Conservation (phyloP, 2,329 filamentous ascomycete genomes). For the Apiospora rasikravindrae region DNA sequence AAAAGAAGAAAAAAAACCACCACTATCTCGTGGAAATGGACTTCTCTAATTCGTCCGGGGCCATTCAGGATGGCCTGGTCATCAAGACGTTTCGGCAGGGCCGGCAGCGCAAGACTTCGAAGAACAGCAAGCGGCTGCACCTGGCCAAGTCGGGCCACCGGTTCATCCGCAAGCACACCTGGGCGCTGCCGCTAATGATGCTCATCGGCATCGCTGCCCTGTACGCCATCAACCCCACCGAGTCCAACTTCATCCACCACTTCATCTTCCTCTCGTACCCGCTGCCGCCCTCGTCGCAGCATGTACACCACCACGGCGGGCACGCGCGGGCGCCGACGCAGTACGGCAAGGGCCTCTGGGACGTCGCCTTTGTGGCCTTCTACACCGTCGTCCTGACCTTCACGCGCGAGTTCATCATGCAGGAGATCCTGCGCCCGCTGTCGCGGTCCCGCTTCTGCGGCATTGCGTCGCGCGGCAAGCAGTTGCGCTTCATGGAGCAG, state of each 20-base stretch:
- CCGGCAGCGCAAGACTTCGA: constrained; percentile 1
- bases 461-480: constrained; percentile 66
- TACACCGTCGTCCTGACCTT: constrained; percentile 75
- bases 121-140: not conserved
- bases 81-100: constrained; percentile 14
- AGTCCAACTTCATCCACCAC: constrained; percentile 67
- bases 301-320: constrained; percentile 34
- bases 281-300: constrained; percentile 39
- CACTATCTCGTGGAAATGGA: not conserved
- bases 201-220: constrained; percentile 56
- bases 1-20: not conserved
- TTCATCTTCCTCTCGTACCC: constrained; percentile 76
- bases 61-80: not conserved
- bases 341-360: constrained; percentile 73
- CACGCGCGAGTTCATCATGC: constrained; percentile 78
- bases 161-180: constrained; percentile 38
- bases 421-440: constrained; percentile 68
- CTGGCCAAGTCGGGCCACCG: not conserved
- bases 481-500: constrained; percentile 77
- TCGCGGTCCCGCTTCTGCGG: constrained; percentile 55
- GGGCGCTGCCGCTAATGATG: constrained; percentile 60
- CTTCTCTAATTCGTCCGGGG: not conserved
- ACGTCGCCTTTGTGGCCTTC: constrained; percentile 73
- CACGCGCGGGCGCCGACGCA: constrained; percentile 45
- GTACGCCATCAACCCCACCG: constrained; percentile 67